Conservation (phyloP, 768 basidiomycete species). For the Filobasidium floriforme region DNA sequence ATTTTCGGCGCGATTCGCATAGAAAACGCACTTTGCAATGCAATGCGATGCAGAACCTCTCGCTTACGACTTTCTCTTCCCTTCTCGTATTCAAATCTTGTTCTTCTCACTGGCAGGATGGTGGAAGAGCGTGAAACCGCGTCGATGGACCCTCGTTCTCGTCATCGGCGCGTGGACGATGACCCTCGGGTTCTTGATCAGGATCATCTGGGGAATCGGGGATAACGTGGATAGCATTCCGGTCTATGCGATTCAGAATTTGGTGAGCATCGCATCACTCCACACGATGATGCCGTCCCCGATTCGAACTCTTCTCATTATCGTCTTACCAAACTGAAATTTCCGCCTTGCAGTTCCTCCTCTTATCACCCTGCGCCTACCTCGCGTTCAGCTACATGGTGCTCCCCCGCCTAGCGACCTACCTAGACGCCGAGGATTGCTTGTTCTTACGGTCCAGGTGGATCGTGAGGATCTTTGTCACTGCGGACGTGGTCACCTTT, state of each 20-base stretch:
- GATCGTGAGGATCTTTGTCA: slow-evolving; percentile 39
- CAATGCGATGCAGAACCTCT: neutral
- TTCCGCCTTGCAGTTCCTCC: slow-evolving; percentile 27
- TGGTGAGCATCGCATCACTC: slow-evolving; percentile 14
- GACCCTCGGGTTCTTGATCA: slow-evolving; percentile 36
- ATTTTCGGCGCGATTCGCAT: too few species aligned
- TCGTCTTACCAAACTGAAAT: neutral
- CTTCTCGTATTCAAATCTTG: neutral
- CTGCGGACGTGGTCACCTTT: slow-evolving; percentile 43
- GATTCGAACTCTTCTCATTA: neutral
- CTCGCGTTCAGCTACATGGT: slow-evolving; percentile 43
- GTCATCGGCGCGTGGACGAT: slow-evolving; percentile 19
- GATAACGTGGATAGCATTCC: slow-evolving; percentile 32
- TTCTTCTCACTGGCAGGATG: neutral
- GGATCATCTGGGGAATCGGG: slow-evolving; percentile 30
- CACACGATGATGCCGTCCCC: neutral
- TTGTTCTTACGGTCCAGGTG: slow-evolving; percentile 35
- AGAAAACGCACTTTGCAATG: too few species aligned
- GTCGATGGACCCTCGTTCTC: slow-evolving; percentile 11
- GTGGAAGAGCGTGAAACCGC: neutral
- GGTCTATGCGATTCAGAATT: slow-evolving; percentile 38
- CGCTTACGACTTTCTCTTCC: neutral
- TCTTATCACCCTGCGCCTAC: slow-evolving; percentile 43
- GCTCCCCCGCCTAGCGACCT: slow-evolving; percentile 35
- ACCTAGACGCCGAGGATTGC: slow-evolving; percentile 32